Conservation (phyloP, 108 stramenopile genomes). For the Aureococcus anophagefferens region DNA sequence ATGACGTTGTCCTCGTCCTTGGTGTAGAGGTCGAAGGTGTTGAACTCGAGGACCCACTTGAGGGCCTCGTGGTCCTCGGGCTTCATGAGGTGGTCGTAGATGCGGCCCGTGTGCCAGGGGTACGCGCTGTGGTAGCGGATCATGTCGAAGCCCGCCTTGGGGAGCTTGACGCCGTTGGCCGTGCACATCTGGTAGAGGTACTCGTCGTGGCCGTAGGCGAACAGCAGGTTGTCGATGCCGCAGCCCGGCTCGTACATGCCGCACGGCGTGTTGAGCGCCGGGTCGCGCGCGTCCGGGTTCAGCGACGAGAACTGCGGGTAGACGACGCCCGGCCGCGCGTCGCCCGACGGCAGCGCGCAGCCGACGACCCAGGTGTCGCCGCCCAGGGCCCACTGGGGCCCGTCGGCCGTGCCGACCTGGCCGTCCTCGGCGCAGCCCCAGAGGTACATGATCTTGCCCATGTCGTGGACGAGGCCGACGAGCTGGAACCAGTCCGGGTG, state of each 20-base stretch:
- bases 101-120: constrained; percentile 61
- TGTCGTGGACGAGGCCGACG: constrained; percentile 61
- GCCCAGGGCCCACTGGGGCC: constrained; percentile 68
- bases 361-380: constrained; percentile 72
- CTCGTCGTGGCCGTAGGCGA: constrained; percentile 70
- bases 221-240: constrained; percentile 51
- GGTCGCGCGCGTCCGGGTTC: constrained; percentile 62
- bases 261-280: constrained; percentile 39
- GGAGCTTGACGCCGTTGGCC: constrained; percentile 49
- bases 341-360: constrained; percentile 52
- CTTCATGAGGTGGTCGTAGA: constrained; percentile 52
- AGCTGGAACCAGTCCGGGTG: constrained; percentile 72
- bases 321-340: constrained; percentile 36
- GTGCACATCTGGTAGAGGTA: constrained; percentile 74
- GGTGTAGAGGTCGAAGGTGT: constrained; percentile 64
- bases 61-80: constrained; percentile 46
- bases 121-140: constrained; percentile 64
- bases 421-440: constrained; percentile 61
- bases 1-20: constrained; percentile 55
- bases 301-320: constrained; percentile 59
- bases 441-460: constrained; percentile 73
- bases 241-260: constrained; percentile 61
- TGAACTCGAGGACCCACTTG: constrained; percentile 61
- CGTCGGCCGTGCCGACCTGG: constrained; percentile 55
- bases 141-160: constrained; percentile 63